These are phyloP conservation scores for Suillus variegatus DNA, from an alignment of 768 basidiomycete genomes.

Conservation along the genomic window DNA sequence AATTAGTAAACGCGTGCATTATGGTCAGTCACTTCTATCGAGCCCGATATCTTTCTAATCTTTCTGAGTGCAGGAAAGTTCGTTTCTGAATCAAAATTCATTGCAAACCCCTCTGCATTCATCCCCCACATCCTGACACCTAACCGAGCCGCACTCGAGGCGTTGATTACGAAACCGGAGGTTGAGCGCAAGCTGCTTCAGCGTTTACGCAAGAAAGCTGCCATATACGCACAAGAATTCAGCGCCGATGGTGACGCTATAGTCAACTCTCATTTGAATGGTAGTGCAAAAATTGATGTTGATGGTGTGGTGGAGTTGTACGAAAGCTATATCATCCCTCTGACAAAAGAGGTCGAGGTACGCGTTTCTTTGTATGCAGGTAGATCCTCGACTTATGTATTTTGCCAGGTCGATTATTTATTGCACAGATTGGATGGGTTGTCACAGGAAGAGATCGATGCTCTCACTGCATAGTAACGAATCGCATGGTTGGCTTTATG, in stretches of 20 bases:
- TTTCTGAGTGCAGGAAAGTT: conserved; percentile 76
- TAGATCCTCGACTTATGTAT: background rate
- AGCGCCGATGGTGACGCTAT: conserved; percentile 61
- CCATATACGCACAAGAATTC: conserved; percentile 81
- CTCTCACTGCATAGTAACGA: conserved; percentile 38
- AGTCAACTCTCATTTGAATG: conserved; percentile 33
- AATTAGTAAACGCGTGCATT: conserved; percentile 98
- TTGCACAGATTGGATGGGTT: conserved; percentile 85
- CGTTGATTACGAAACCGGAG: conserved; percentile 94
- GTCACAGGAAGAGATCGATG: conserved; percentile 76
- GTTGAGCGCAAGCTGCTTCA: conserved; percentile 85
- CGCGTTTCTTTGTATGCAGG: conserved; percentile 21
- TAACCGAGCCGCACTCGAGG: conserved; percentile 77
- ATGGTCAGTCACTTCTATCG: conserved; percentile 57
- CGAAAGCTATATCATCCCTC: conserved; percentile 92
- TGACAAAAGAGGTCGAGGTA: conserved; percentile 99
- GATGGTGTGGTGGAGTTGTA: conserved; percentile 93
- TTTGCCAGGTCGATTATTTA: conserved; percentile 88
- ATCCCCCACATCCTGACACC: conserved; percentile 87
- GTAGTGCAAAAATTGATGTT: conserved; percentile 78
- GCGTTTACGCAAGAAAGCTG: conserved; percentile 84
- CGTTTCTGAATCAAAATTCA: conserved; percentile 97
- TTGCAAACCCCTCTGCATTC: conserved; percentile 81
- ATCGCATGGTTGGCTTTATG: background rate
- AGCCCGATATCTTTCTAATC: conserved; percentile 8